These are phyloP conservation scores for Aotearoamyces nothofagi DNA, from an alignment of 2,329 filamentous ascomycete genomes.

Conservation along the genomic window DNA sequence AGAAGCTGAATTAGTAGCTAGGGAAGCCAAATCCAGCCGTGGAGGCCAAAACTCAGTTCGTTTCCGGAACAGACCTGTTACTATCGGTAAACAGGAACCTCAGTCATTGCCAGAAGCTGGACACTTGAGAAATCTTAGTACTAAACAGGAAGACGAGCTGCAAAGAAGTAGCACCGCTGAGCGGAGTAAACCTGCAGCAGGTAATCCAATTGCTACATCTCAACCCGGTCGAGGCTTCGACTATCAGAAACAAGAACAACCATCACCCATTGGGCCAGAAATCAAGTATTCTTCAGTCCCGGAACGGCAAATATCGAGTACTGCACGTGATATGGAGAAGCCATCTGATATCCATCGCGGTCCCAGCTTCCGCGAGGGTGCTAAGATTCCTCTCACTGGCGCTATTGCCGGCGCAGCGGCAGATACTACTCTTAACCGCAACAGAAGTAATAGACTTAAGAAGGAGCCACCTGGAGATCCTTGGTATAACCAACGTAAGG, in stretches of 20 bases:
- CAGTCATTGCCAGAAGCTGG: constrained; percentile 15
- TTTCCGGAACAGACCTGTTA: constrained; percentile 16
- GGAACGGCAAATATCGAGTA: constrained; percentile 1
- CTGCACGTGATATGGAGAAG: background rate
- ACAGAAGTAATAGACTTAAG: constrained; percentile 40
- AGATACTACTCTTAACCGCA: constrained; percentile 27
- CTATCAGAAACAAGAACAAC: constrained; percentile 10
- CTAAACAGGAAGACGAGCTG: constrained; percentile 20
- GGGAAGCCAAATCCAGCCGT: constrained; percentile 30
- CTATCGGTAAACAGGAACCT: constrained; percentile 13
- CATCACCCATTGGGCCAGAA: constrained; percentile 4
- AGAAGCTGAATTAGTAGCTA: constrained; percentile 62
- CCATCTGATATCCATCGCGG: constrained; percentile 26
- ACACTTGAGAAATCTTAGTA: constrained; percentile 18
- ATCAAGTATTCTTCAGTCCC: constrained; percentile 1
- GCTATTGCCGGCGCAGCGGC: constrained; percentile 6
- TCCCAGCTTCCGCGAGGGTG: constrained; percentile 44
- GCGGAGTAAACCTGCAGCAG: constrained; percentile 12
- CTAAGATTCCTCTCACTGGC: constrained; percentile 21
- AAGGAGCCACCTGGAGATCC: constrained; percentile 40
- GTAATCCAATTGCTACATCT: constrained; percentile 5
- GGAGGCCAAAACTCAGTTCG: constrained; percentile 16
- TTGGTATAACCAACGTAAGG: constrained; percentile 27
- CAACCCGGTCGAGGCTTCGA: constrained; percentile 11
- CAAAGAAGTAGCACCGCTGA: constrained; percentile 18